phyloP scores from a whole-genome alignment of 116 monocot genomes.

The Phalaenopsis hybrid region DNA sequence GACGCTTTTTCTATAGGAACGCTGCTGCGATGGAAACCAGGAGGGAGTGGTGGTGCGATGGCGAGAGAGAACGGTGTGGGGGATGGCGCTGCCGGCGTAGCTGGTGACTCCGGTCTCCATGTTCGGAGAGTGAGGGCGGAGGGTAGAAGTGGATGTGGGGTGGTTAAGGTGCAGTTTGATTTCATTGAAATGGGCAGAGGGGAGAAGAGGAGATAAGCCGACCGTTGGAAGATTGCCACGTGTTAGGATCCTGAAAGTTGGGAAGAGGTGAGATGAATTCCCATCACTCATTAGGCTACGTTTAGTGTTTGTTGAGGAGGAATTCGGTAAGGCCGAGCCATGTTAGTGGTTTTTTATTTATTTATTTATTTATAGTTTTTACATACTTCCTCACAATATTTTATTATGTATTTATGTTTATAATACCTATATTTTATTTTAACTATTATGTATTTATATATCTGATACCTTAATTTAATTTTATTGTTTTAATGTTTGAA shows the following conservation, averaged over 20 bases:
- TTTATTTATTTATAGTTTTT: too few species aligned
- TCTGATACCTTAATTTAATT: too few species aligned
- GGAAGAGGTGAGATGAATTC: background rate
- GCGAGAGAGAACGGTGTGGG: slow-evolving; percentile 21
- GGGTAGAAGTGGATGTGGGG: background rate
- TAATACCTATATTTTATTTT: too few species aligned
- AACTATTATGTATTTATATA: too few species aligned
- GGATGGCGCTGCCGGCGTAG: slow-evolving; percentile 44
- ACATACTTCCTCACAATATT: too few species aligned
- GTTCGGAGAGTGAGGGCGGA: background rate
- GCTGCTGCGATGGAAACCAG: slow-evolving; percentile 19
- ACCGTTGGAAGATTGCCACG: background rate
- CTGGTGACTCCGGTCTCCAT: slow-evolving; percentile 81
- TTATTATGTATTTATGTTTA: too few species aligned
- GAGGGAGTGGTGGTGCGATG: slow-evolving; percentile 15
- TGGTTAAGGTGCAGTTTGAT: background rate
- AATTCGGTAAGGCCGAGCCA: too few species aligned
- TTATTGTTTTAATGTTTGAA: too few species aligned
- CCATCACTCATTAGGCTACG: background rate
- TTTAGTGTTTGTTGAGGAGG: too few species aligned
- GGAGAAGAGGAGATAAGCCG: background rate
- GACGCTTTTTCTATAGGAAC: slow-evolving; percentile 28
- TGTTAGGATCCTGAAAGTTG: background rate
- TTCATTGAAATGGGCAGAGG: background rate
- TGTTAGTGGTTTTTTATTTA: too few species aligned